Conservation (phyloP, 352 stramenopile genomes). For the Thalassiosira ordinaria region DNA sequence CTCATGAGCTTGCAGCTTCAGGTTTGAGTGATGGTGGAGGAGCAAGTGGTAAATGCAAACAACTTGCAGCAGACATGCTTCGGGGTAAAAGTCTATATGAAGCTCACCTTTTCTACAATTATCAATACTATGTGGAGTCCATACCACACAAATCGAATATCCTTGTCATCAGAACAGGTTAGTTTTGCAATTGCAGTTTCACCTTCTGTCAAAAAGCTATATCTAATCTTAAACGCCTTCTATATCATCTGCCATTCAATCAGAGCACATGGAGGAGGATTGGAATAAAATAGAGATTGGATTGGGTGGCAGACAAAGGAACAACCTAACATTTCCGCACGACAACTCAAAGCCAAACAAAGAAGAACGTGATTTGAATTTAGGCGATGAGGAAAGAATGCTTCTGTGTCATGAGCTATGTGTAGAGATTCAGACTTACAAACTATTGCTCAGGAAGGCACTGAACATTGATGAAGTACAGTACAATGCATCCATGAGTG, state of each 20-base stretch:
- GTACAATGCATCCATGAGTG: constrained; percentile 31
- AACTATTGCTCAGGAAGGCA: constrained; percentile 28
- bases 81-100: constrained; percentile 19
- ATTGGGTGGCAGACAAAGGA: constrained; percentile 15
- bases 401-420: constrained; percentile 33
- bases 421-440: constrained; percentile 46
- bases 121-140: constrained; percentile 50
- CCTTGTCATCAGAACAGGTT: constrained; percentile 39
- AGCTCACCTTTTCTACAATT: constrained; percentile 39
- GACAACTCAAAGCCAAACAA: constrained; percentile 29
- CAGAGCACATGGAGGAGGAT: constrained; percentile 47
- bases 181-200: too few species aligned
- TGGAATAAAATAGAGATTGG: constrained; percentile 46
- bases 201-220: too few species aligned
- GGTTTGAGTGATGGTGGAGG: constrained; percentile 21
- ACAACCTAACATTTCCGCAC: constrained; percentile 23
- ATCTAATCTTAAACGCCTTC: too few species aligned
- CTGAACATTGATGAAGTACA: constrained; percentile 28
- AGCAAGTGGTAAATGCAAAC: constrained; percentile 20
- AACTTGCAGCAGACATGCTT: constrained; percentile 16
- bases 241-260: too few species aligned
- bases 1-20: constrained; percentile 26
- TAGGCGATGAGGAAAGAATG: constrained; percentile 23
- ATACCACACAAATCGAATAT: constrained; percentile 37
- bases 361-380: constrained; percentile 27